These are phyloP conservation scores for Cajanus cajan DNA, from an alignment of 306 rosid species.

Conservation along the genomic window DNA sequence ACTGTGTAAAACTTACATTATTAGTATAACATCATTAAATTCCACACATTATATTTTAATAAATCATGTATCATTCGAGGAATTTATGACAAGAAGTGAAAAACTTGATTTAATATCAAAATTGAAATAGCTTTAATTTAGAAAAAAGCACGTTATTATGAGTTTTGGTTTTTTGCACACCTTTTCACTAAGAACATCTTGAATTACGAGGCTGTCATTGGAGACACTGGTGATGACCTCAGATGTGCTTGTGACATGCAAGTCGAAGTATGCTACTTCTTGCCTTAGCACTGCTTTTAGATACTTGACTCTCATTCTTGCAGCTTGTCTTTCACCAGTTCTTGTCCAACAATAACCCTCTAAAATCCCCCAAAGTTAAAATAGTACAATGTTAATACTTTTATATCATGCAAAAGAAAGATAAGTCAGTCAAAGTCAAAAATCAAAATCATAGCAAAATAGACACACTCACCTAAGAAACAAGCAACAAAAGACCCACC, in stretches of 20 bases:
- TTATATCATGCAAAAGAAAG: not conserved
- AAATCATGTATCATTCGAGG: not conserved
- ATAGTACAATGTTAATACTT: not conserved
- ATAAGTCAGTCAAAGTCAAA: not conserved
- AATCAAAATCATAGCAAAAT: not conserved
- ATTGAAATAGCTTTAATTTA: not conserved
- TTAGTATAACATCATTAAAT: too few relatives aligned
- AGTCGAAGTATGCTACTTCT: conserved; percentile 91
- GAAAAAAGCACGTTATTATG: not conserved
- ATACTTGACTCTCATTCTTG: conserved; percentile 83
- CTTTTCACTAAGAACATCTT: conserved; percentile 88
- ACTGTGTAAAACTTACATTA: too few relatives aligned
- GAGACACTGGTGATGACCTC: conserved; percentile 89
- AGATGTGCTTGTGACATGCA: conserved; percentile 86
- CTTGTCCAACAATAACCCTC: conserved; percentile 99
- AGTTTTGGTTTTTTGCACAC: conserved; percentile 30
- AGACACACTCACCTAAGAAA: conserved; percentile 72
- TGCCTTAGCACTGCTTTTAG: conserved; percentile 84
- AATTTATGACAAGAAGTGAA: not conserved
- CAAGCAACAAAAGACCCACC: conserved; percentile 62
- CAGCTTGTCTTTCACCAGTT: conserved; percentile 90
- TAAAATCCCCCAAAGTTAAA: conserved; percentile 20
- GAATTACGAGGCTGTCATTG: conserved; percentile 77
- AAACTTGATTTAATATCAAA: not conserved
- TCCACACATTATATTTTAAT: not conserved